Conservation (phyloP, 1,284 basidiomycete genomes). For the Tylopilus sp. region DNA sequence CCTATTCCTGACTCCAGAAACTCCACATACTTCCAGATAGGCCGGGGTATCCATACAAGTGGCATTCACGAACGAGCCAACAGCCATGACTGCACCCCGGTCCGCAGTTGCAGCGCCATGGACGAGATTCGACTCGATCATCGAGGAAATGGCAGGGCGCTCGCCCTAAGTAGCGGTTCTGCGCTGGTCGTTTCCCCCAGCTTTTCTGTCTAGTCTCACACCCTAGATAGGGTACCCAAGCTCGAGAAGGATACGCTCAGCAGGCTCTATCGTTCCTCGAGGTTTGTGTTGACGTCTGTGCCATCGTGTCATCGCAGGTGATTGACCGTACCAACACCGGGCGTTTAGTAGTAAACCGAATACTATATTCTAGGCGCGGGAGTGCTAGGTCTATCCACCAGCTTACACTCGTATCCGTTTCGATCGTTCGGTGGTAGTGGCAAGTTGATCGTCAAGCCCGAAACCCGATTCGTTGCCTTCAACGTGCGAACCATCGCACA, state of each 20-base stretch:
- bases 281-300: slow-evolving; percentile 38
- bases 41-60: slow-evolving; percentile 60
- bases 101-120: slow-evolving; percentile 76
- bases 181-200: neutral
- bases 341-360: slow-evolving; percentile 87
- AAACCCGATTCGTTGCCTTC: too few species aligned
- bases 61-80: slow-evolving; percentile 84
- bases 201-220: slow-evolving; percentile 66
- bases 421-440: too few species aligned
- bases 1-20: slow-evolving; percentile 19
- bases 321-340: slow-evolving; percentile 35
- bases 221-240: slow-evolving; percentile 88
- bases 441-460: too few species aligned
- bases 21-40: slow-evolving; percentile 29
- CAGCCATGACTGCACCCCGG: slow-evolving; percentile 74
- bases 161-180: slow-evolving; percentile 71
- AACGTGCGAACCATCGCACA: too few species aligned
- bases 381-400: too few species aligned
- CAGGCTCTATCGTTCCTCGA: slow-evolving; percentile 82
- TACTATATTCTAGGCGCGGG: slow-evolving; percentile 73
- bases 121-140: slow-evolving; percentile 75
- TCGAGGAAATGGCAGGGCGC: slow-evolving; percentile 86
- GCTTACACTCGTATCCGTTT: too few species aligned
- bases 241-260: slow-evolving; percentile 81
- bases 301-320: neutral